A percentile compares a stretch with the other conserved stretches of the same genome.
phyloP scores from a whole-genome alignment of 1,284 basidiomycete genomes.

The Cryptococcus sp. region DNA sequence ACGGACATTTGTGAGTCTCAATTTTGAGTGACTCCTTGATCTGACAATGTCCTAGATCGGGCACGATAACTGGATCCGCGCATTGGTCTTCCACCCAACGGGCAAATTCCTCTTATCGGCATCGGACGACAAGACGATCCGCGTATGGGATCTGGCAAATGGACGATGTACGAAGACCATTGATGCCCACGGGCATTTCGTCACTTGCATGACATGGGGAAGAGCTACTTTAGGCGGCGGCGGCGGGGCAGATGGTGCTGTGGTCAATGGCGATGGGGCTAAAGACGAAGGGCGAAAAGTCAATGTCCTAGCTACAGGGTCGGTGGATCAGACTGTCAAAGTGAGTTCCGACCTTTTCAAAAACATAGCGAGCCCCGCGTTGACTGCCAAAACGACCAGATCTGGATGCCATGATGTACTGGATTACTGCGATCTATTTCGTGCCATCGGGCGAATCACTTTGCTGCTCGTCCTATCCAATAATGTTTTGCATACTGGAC shows the following conservation, averaged over 20 bases:
- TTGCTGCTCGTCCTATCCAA: no score
- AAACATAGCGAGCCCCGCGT: neutral
- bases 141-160: slow-evolving; percentile 81
- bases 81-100: slow-evolving; percentile 78
- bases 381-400: slow-evolving; percentile 1
- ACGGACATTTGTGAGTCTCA: slow-evolving; percentile 62
- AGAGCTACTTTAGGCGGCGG: slow-evolving; percentile 58
- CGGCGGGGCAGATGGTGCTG: slow-evolving; percentile 35
- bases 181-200: slow-evolving; percentile 84
- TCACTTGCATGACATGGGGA: slow-evolving; percentile 79
- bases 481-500: neutral
- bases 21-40: slow-evolving; percentile 57
- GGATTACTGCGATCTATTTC: neutral
- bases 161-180: slow-evolving; percentile 77
- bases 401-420: slow-evolving; percentile 17
- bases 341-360: slow-evolving; percentile 30
- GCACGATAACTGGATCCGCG: slow-evolving; percentile 83
- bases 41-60: slow-evolving; percentile 57
- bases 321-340: slow-evolving; percentile 68
- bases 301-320: slow-evolving; percentile 79
- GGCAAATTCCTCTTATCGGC: slow-evolving; percentile 85
- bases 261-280: slow-evolving; percentile 37
- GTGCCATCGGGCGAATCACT: no score
- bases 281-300: slow-evolving; percentile 63
- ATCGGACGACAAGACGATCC: slow-evolving; percentile 86